Percentiles rank a stretch among this genome's conserved stretches.
phyloP scores from a whole-genome alignment of 2,329 filamentous ascomycete species.

The Conoideocrella luteorostrata region DNA sequence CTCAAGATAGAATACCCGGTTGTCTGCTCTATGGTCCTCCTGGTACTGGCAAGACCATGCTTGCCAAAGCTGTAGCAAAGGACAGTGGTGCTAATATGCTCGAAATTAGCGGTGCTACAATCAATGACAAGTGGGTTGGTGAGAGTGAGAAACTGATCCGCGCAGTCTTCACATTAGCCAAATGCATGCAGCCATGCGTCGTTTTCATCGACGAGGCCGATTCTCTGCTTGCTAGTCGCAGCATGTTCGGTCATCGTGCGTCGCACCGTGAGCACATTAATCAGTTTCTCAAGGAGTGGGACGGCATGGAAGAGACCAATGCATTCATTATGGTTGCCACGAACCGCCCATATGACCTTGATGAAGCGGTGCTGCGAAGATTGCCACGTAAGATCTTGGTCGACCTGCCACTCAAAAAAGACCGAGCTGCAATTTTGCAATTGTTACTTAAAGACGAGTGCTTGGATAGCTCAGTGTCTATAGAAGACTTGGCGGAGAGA shows the following conservation, averaged over 20 bases:
- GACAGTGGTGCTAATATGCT: slow-evolving; percentile 67
- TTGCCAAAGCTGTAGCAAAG: slow-evolving; percentile 63
- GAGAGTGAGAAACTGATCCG: slow-evolving; percentile 95
- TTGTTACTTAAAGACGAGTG: slow-evolving; percentile 66
- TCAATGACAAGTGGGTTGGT: slow-evolving; percentile 95
- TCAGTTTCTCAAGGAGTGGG: slow-evolving; percentile 95
- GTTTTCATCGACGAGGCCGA: slow-evolving; percentile 98
- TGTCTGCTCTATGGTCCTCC: slow-evolving; percentile 84
- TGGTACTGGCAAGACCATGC: slow-evolving; percentile 67
- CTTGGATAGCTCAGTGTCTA: slow-evolving; percentile 53
- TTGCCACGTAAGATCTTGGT: slow-evolving; percentile 67
- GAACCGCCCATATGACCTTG: slow-evolving; percentile 90
- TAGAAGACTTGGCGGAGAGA: slow-evolving; percentile 55
- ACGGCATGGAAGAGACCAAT: slow-evolving; percentile 73
- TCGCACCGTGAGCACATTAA: slow-evolving; percentile 88
- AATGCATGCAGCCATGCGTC: slow-evolving; percentile 84
- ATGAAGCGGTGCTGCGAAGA: slow-evolving; percentile 76
- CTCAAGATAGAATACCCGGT: slow-evolving; percentile 84
- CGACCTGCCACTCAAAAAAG: slow-evolving; percentile 61
- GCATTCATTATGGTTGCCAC: slow-evolving; percentile 98
- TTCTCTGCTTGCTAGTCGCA: slow-evolving; percentile 76
- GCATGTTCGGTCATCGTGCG: slow-evolving; percentile 56
- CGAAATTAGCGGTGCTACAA: slow-evolving; percentile 82
- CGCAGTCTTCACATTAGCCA: slow-evolving; percentile 84
- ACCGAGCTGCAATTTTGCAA: slow-evolving; percentile 61